Evolutionary conservation across 306 rosid genomes (phyloP).

Genomic region (Glycine tomentella): DNA sequence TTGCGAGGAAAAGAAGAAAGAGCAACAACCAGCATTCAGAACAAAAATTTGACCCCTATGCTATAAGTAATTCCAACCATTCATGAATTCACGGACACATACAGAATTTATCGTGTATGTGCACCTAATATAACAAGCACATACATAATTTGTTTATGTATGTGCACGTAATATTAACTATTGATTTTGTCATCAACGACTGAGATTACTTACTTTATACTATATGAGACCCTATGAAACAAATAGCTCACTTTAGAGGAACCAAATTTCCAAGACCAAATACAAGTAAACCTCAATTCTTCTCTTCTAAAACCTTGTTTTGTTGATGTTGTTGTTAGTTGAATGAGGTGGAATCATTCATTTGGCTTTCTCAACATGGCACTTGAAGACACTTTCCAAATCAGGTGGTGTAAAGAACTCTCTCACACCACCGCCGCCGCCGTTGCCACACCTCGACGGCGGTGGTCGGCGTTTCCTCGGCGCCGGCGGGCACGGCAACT

Average conservation of each 20-base stretch:
- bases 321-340: constrained; percentile 36
- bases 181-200: not conserved
- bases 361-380: constrained; percentile 65
- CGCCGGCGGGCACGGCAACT: constrained; percentile 78
- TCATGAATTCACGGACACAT: not conserved
- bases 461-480: constrained; percentile 82
- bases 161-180: not conserved
- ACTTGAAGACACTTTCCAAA: constrained; percentile 88
- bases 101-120: not conserved
- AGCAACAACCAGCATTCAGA: constrained; percentile 45
- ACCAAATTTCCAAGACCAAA: not conserved
- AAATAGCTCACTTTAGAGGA: not conserved
- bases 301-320: not conserved
- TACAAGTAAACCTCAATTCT: not conserved
- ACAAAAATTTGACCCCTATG: not conserved
- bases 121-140: not conserved
- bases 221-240: not conserved
- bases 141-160: not conserved
- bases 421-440: constrained; percentile 50
- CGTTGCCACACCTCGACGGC: constrained; percentile 52
- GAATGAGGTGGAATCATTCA: constrained; percentile 59
- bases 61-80: not conserved
- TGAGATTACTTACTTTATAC: not conserved
- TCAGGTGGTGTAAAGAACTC: constrained; percentile 90
- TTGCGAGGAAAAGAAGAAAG: constrained; percentile 37